These are phyloP conservation scores for Umbelopsis sp. DNA, from an alignment of 192 early-diverging fungal species.

Conservation along the genomic window DNA sequence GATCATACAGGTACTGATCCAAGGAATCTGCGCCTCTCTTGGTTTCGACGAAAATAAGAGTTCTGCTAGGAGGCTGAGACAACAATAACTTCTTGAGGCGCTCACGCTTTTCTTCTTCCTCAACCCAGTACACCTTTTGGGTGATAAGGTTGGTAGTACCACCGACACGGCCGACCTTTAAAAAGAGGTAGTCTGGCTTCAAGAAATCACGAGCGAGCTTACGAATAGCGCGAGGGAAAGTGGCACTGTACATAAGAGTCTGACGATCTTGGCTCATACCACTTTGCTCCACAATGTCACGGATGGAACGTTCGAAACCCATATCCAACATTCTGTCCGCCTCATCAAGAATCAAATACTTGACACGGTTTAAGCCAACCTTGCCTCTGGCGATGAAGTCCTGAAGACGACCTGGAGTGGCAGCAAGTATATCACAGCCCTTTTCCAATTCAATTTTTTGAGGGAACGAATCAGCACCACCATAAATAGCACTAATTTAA, in stretches of 20 bases:
- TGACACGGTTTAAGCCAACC: slow-evolving; percentile 73
- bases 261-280: slow-evolving; percentile 57
- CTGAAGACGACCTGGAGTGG: slow-evolving; percentile 91
- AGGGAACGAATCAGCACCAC: slow-evolving; percentile 79
- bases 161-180: slow-evolving; percentile 89
- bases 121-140: slow-evolving; percentile 56
- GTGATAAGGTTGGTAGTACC: slow-evolving; percentile 89
- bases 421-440: slow-evolving; percentile 92
- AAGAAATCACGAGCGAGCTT: slow-evolving; percentile 92
- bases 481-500: slow-evolving; percentile 78
- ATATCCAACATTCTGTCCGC: slow-evolving; percentile 97
- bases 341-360: slow-evolving; percentile 77
- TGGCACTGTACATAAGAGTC: slow-evolving; percentile 98
- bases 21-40: slow-evolving; percentile 79
- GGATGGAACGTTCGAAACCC: slow-evolving; percentile 95
- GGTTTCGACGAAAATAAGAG: slow-evolving; percentile 84
- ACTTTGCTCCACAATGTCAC: slow-evolving; percentile 73
- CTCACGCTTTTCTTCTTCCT: slow-evolving; percentile 35
- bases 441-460: slow-evolving; percentile 80
- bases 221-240: slow-evolving; percentile 93
- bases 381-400: slow-evolving; percentile 87
- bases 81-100: slow-evolving; percentile 50
- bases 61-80: slow-evolving; percentile 58
- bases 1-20: slow-evolving; percentile 66
- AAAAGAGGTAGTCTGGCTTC: slow-evolving; percentile 71